These are phyloP conservation scores for Orbilia javanica DNA, from an alignment of 2,329 filamentous ascomycete genomes.

Conservation along the genomic window DNA sequence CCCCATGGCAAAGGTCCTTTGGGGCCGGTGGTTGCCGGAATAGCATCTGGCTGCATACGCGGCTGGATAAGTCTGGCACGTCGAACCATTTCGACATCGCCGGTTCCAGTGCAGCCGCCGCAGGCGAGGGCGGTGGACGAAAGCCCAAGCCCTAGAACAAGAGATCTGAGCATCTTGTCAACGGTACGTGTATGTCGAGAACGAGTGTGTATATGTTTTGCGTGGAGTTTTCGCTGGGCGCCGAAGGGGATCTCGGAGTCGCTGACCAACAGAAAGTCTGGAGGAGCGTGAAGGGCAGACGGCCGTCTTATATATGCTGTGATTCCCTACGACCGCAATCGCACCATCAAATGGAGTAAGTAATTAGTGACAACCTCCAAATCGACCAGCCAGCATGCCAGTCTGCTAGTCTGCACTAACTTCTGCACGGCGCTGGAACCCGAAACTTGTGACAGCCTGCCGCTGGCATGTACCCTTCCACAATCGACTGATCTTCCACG, in stretches of 20 bases:
- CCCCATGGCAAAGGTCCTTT: conserved; percentile 56
- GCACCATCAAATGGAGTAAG: conserved; percentile 16
- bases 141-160: conserved; percentile 50
- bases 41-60: conserved; percentile 55
- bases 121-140: conserved; percentile 50
- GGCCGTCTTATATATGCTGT: conserved; percentile 36
- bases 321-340: not conserved
- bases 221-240: conserved; percentile 8
- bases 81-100: conserved; percentile 56
- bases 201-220: conserved; percentile 1
- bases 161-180: conserved; percentile 41
- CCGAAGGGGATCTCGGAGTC: conserved; percentile 28
- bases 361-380: not conserved
- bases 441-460: conserved; percentile 14
- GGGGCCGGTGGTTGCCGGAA: conserved; percentile 39
- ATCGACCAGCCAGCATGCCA: not conserved
- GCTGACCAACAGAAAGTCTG: conserved; percentile 29
- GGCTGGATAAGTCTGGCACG: conserved; percentile 47
- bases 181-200: not conserved
- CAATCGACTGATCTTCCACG: conserved; percentile 29
- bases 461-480: conserved; percentile 20
- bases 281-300: conserved; percentile 9
- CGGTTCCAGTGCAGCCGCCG: conserved; percentile 51
- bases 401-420: not conserved
- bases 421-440: conserved; percentile 2